Base-by-base conservation (phyloP, 1,139 yeast species). In the Blastobotrys apis region DNA sequence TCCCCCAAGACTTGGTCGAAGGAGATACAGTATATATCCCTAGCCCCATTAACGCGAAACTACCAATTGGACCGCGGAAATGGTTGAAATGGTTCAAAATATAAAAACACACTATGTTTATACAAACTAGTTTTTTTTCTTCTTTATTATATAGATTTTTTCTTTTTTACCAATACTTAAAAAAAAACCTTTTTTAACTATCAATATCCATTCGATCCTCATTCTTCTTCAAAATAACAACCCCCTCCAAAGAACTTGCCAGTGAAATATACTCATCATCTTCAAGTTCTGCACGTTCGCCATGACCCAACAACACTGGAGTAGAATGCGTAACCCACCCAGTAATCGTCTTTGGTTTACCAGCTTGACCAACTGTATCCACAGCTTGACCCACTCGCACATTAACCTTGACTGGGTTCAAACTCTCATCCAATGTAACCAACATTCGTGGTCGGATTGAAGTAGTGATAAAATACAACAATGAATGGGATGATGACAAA, bases 291-390 rank as follows among this genome's bases (percentile, higher is more conserved):
- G 98, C 99, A 53, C 97, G 77, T 66, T 94, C 98, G 39, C 97
- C 97, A 57, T 82, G 81, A 43, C 94, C 90, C 50, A 94, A 73
- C 57, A 94, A 73, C 20, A 92, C 98, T 0, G 99, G 99, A 0
- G 98, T 92, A 5, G 94, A 85, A 63, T 94, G 98, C 1, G 99
- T 94, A 20, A 92, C 97, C 98, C 98, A 94, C 34, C 98, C 98
- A 4, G 98, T 94, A 41, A 94, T 94, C 21, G 97, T 90, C 72
- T 92, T 92, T 34, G 98, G 98, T 59, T 87, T 87, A 71, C 99
- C 98, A 0, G 97, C 98, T 66, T 90, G 97, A 30, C 98, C 98
- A 50, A 94, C 97, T 37, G 90, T 87, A 64, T 94, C 98, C 37
- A 94, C 98, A 4, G 98, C 97, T 70, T 92, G 97, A 53, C 98